Evolutionary conservation across 2,329 filamentous ascomycete species (phyloP).

Genomic region (Alternaria incomplexa): DNA sequence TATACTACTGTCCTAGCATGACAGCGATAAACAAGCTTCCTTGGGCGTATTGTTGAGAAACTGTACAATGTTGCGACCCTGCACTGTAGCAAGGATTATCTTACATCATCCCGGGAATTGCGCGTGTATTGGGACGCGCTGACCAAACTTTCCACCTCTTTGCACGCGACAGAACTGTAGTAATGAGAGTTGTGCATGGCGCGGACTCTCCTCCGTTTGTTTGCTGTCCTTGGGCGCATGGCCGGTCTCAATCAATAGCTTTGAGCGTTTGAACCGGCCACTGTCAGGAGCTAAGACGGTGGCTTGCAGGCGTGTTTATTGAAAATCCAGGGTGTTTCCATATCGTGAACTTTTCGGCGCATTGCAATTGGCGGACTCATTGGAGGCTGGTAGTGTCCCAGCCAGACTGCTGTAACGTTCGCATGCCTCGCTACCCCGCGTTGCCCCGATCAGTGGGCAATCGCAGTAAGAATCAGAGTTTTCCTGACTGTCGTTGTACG

Average conservation of each 20-base stretch:
- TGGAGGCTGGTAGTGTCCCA: slow-evolving; percentile 13
- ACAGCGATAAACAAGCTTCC: background rate
- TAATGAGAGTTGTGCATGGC: background rate
- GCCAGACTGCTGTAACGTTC: slow-evolving; percentile 10
- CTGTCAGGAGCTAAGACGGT: slow-evolving; percentile 16
- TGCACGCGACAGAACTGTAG: background rate
- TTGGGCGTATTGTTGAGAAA: background rate
- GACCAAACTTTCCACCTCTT: background rate
- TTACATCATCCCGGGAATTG: background rate
- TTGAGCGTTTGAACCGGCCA: background rate
- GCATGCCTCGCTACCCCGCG: slow-evolving; percentile 15
- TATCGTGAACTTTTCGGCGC: slow-evolving; percentile 2
- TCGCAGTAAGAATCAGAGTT: background rate
- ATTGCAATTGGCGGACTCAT: slow-evolving; percentile 3
- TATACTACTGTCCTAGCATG: background rate
- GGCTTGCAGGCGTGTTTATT: slow-evolving; percentile 34
- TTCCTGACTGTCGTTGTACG: background rate
- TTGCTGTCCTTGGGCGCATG: background rate
- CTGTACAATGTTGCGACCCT: background rate
- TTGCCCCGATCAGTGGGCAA: background rate
- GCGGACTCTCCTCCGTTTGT: background rate
- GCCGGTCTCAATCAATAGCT: background rate
- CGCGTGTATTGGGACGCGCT: background rate
- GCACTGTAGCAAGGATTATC: background rate
- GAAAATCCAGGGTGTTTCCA: slow-evolving; percentile 31